Percentiles rank a stretch among this genome's conserved stretches.
These are phyloP conservation scores for Chaetothyriales sp. DNA, from an alignment of 2,329 filamentous ascomycete genomes.

Conservation along the genomic window DNA sequence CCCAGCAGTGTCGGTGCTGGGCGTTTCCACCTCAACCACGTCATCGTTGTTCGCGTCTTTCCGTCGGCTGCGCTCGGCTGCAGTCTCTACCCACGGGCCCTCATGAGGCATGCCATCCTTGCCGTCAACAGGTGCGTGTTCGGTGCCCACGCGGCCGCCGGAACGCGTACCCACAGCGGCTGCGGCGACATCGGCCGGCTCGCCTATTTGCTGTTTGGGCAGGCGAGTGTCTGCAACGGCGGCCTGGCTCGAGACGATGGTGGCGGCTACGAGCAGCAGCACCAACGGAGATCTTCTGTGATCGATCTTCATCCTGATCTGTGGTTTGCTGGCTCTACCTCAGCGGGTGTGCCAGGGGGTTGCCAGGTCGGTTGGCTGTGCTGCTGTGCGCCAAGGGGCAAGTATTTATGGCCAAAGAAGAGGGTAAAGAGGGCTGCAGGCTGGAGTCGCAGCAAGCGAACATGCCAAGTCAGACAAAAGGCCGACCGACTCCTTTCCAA, in stretches of 20 bases:
- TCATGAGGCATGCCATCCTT: constrained; percentile 86
- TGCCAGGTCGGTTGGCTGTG: neutral
- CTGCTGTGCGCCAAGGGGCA: neutral
- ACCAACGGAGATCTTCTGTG: constrained; percentile 20
- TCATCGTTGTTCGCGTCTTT: constrained; percentile 21
- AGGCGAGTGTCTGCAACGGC: constrained; percentile 4
- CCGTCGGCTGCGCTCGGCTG: constrained; percentile 33
- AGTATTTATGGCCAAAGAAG: too few species aligned
- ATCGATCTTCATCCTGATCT: constrained; percentile 22
- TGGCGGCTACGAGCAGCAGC: constrained; percentile 22
- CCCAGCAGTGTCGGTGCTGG: constrained; percentile 18
- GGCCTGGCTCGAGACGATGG: constrained; percentile 18
- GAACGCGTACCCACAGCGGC: constrained; percentile 7
- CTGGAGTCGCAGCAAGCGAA: too few species aligned
- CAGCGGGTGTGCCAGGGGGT: too few species aligned
- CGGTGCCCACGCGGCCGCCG: constrained; percentile 38
- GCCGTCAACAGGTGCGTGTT: constrained; percentile 80
- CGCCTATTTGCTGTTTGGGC: constrained; percentile 1
- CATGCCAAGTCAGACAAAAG: too few species aligned
- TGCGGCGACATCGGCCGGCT: too few species aligned
- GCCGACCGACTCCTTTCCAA: too few species aligned
- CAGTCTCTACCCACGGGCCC: constrained; percentile 51
- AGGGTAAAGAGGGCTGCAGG: too few species aligned
- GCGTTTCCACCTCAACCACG: constrained; percentile 20
- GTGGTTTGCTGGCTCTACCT: neutral